These are phyloP conservation scores for Priceomyces medius DNA, from an alignment of 805 yeast species.

Conservation along the genomic window DNA sequence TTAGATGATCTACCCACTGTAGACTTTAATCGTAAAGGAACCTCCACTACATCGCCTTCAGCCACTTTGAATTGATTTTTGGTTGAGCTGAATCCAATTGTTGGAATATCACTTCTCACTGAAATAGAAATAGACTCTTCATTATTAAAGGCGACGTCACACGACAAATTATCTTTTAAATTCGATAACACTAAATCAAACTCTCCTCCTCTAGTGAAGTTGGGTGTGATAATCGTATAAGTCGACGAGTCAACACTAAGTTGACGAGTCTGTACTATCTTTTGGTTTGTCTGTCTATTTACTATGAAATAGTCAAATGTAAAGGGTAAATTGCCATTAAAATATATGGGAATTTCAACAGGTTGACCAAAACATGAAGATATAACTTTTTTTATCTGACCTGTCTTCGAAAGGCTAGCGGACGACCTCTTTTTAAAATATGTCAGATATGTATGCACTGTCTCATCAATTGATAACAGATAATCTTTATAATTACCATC, in stretches of 20 bases:
- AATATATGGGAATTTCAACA: constrained; percentile 47
- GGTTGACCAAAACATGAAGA: constrained; percentile 31
- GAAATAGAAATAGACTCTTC: constrained; percentile 54
- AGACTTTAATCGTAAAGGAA: constrained; percentile 52
- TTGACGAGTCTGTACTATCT: constrained; percentile 24
- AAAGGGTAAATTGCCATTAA: constrained; percentile 83
- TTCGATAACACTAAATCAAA: constrained; percentile 63
- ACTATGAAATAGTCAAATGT: constrained; percentile 65
- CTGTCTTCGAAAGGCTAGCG: constrained; percentile 28
- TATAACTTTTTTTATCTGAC: constrained; percentile 16
- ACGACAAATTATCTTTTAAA: constrained; percentile 72
- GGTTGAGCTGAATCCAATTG: constrained; percentile 29
- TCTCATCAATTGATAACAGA: constrained; percentile 28
- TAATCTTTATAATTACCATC: constrained; percentile 59
- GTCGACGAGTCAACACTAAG: constrained; percentile 31
- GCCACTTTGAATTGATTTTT: constrained; percentile 41
- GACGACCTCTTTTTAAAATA: constrained; percentile 69
- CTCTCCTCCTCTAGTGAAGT: constrained; percentile 66
- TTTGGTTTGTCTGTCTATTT: constrained; percentile 34
- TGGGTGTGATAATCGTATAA: constrained; percentile 52
- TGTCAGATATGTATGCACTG: constrained; percentile 58
- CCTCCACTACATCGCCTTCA: constrained; percentile 56
- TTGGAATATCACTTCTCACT: constrained; percentile 71
- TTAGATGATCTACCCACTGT: constrained; percentile 26
- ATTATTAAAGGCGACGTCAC: constrained; percentile 68